Base-by-base conservation (phyloP, 2,329 filamentous ascomycete genomes). In the Paraconiothyrium sp. region DNA sequence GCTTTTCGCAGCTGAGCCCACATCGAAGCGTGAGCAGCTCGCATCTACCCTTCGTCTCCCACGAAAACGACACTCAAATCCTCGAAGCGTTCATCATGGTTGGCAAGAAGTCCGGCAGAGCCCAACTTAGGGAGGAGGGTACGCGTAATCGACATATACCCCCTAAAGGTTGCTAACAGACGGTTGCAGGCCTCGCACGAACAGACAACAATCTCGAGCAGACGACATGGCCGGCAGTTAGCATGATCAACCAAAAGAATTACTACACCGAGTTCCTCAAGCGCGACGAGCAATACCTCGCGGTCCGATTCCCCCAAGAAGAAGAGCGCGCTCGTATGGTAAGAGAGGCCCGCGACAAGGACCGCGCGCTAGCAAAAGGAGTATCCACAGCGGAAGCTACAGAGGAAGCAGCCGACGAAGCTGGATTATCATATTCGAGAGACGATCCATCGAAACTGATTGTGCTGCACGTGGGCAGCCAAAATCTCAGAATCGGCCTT, bases 181-280 rank as follows among this genome's bases (percentile, higher is more conserved):
- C 67, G 39, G 72, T 63, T 55, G 52, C 77, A 97, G 94, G 95
- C 68, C 89, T 99, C 67, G 93, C 97, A 82, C 88, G 94, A 76
- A 98, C 95, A 63, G 95, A 99, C 84, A 99, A 99, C 87, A 94
- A 94, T 81, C 94, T 99, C 90, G 95, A 94, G 76, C 88, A 95
- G 76, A 92, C 93, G 51, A 96, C 87, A 78, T 99, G 95, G 94
- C 94, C 95, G 10, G 91, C 95, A 75, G 89, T 97, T 60, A 86
- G 88, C 47, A 92, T 95, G 72, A 99, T 99, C 81, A 99, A 99
- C 78, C 95, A 99, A 80, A 99, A 99, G 84, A 99, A 99, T 80
- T 99, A 99, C 80, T 77, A 75, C 64, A 97, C 93, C 63, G 95
- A 99, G 76, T 99, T 97, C 72, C 92, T 99, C 81, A 99, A 99